Evolutionary conservation across 2,329 filamentous ascomycete species (phyloP).

Genomic region (Fusarium praegraminearum): DNA sequence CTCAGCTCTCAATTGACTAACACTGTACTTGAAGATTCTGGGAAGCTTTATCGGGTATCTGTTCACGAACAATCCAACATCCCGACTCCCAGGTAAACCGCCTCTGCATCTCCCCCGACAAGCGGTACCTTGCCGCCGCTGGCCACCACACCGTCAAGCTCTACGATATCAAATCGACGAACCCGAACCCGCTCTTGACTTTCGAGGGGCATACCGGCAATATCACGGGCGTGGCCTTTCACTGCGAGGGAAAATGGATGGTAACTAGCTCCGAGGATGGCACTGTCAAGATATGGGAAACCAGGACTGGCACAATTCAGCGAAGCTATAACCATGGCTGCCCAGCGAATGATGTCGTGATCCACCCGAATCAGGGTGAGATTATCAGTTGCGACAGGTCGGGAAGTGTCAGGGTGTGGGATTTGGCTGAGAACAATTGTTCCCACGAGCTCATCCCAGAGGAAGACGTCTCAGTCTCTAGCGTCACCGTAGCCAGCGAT

Average conservation of each 20-base stretch:
- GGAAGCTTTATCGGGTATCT: constrained; percentile 98
- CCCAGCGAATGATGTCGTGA: constrained; percentile 97
- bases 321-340: constrained; percentile 91
- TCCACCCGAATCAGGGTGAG: constrained; percentile 98
- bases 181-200: constrained; percentile 89
- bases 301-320: constrained; percentile 84
- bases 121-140: constrained; percentile 90
- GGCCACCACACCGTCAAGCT: constrained; percentile 90
- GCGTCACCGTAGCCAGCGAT: constrained; percentile 95
- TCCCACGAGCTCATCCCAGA: constrained; percentile 96
- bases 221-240: constrained; percentile 95
- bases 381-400: constrained; percentile 95
- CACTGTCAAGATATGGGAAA: constrained; percentile 98
- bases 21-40: constrained; percentile 76
- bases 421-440: constrained; percentile 96
- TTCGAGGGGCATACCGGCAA: constrained; percentile 98
- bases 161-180: constrained; percentile 98
- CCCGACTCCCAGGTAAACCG: constrained; percentile 98
- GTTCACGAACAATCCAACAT: constrained; percentile 97
- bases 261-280: constrained; percentile 97
- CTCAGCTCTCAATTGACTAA: constrained; percentile 29
- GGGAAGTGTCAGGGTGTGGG: constrained; percentile 95
- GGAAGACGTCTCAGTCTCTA: constrained; percentile 92
- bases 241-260: constrained; percentile 99
- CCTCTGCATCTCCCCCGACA: constrained; percentile 97